phyloP scores from a whole-genome alignment of 2,329 filamentous ascomycete species.

The Paraphaeosphaeria sporulosa region DNA sequence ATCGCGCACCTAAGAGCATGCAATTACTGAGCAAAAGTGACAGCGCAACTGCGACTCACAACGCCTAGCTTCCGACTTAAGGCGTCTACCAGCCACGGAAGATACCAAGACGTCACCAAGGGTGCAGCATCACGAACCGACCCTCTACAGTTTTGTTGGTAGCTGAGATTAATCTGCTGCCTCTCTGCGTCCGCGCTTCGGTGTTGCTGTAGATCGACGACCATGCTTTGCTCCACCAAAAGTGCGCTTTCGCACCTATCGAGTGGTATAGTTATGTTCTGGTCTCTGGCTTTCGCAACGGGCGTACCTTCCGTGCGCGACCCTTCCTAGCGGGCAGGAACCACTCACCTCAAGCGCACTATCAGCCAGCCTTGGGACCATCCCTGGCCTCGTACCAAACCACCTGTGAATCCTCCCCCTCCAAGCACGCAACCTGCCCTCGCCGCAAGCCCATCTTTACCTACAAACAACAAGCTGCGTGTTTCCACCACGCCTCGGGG shows the following conservation, averaged over 20 bases:
- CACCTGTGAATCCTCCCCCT: neutral
- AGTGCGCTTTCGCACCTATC: no score
- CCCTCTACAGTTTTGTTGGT: neutral
- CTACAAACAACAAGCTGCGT: neutral
- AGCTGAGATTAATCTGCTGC: neutral
- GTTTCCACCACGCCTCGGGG: neutral
- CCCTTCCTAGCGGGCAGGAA: neutral
- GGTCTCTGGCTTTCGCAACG: neutral
- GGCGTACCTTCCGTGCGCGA: neutral
- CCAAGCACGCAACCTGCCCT: neutral
- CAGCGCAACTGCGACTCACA: neutral
- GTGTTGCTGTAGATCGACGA: neutral
- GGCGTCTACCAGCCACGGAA: neutral
- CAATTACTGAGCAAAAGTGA: no score
- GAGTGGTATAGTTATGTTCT: no score
- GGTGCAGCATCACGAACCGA: neutral
- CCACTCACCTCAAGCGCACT: neutral
- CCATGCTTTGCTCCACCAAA: neutral
- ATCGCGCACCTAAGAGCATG: no score
- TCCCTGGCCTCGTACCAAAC: neutral
- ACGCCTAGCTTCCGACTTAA: neutral
- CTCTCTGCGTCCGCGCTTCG: neutral
- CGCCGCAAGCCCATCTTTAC: slow-evolving; percentile 9
- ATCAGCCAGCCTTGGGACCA: neutral
- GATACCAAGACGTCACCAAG: neutral